Evolutionary conservation across 2,329 filamentous ascomycete genomes (phyloP), one percentile per base, ranked within the genome.

Genomic region (Colletotrichum liaoningense): DNA sequence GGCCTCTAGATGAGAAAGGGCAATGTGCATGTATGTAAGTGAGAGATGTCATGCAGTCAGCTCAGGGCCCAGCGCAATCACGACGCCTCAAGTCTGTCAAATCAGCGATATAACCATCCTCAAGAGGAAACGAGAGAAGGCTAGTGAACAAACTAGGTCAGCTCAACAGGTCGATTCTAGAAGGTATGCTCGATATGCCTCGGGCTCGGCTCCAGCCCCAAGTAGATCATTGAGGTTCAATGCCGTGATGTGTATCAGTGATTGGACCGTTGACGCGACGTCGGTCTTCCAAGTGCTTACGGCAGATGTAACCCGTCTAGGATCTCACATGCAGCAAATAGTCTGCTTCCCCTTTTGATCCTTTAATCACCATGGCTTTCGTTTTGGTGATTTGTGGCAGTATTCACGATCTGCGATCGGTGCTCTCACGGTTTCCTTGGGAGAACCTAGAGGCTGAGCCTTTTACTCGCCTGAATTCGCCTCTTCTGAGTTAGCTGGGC

Each of bases 241-340:
- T 35, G 33, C 33, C 33, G 38, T 49, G 46, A 30, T 52, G 8
- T n/a, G 16, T 49, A 19, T n/a, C 42, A 7, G 11, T 22, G 49
- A 73, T 71, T 73, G 71, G 71, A 5, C 16, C 8, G 8, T 33
- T 55, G 52, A 64, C 24, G 35, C 14, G 66, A 55, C 28, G 46
- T 35, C 33, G 56, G n/a, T 26, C 26, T 22, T 22, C 49, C 56
- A 73, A 73, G 71, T 66, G 71, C 71, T 73, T 73, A 73, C 70
- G 67, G 60, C 67, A 69, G 67, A 73, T 73, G 67, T 57, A 66
- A 73, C 59, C 71, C n/a, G 46, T 58, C 38, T 38, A 54, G 69
- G 56, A 49, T 62, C 71, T 65, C 49, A 72, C 69, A 30, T 71
- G 71, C 71, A 73, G 60, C 59, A 9, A 22, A 49, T 38, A 49